A percentile compares a stretch with the other conserved stretches of the same genome.
Conservation (phyloP, 1,284 basidiomycete genomes). For the Paramarasmius palmivorus region DNA sequence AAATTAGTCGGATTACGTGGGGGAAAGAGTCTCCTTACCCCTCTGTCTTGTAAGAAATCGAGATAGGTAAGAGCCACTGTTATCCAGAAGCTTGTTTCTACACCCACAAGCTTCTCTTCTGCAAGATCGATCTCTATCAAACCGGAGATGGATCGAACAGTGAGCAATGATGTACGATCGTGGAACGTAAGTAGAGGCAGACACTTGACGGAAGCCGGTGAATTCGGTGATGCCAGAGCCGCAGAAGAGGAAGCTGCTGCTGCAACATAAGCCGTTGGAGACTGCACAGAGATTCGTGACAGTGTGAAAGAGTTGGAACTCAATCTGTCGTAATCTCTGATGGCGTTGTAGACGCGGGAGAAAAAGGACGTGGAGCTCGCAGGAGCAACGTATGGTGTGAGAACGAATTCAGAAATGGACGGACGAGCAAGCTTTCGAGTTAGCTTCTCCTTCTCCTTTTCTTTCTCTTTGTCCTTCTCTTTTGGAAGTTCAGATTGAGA, state of each 20-base stretch:
- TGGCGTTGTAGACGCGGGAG: constrained; percentile 52
- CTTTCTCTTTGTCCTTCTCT: constrained; percentile 18
- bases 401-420: constrained; percentile 60
- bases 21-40: constrained; percentile 44
- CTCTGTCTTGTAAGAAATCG: constrained; percentile 73
- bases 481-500: constrained; percentile 38
- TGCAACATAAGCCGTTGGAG: constrained; percentile 33
- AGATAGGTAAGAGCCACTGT: constrained; percentile 71
- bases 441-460: constrained; percentile 12
- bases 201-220: constrained; percentile 8
- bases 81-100: constrained; percentile 77
- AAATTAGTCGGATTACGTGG: neutral
- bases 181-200: constrained; percentile 59
- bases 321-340: constrained; percentile 58
- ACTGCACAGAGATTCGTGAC: constrained; percentile 34
- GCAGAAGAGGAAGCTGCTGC: constrained; percentile 20
- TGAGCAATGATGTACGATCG: constrained; percentile 68
- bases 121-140: constrained; percentile 60
- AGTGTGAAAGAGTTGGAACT: constrained; percentile 69
- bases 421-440: constrained; percentile 16
- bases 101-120: constrained; percentile 60
- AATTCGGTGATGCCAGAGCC: constrained; percentile 18
- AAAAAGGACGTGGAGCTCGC: constrained; percentile 47
- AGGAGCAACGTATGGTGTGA: constrained; percentile 52
- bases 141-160: constrained; percentile 57